Evolutionary conservation across 2,329 filamentous ascomycete genomes (phyloP).

Genomic region (Knufia petricola): DNA sequence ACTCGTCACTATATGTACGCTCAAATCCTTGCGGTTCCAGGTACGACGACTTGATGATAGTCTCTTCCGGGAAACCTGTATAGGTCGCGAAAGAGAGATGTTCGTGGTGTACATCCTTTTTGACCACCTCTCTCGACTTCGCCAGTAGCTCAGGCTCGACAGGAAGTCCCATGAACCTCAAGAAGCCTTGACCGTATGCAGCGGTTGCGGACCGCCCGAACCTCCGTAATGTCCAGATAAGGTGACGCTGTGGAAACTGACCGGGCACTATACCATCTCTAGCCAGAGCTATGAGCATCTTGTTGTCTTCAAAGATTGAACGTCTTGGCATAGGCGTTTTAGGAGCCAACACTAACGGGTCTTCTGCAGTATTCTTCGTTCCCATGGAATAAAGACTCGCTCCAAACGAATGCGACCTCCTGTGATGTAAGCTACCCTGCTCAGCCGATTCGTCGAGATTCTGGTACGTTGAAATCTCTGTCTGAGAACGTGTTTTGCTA

Average conservation of each 20-base stretch:
- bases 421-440: constrained; percentile 23
- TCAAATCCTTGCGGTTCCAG: constrained; percentile 56
- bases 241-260: constrained; percentile 37
- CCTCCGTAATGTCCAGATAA: constrained; percentile 37
- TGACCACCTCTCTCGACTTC: constrained; percentile 20
- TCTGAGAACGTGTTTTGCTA: constrained; percentile 34
- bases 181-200: constrained; percentile 38
- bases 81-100: constrained; percentile 38
- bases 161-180: constrained; percentile 35
- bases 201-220: constrained; percentile 40
- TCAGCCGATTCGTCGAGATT: constrained; percentile 24
- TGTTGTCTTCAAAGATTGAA: constrained; percentile 37
- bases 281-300: constrained; percentile 35
- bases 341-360: constrained; percentile 33
- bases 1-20: constrained; percentile 45
- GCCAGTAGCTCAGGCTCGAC: constrained; percentile 18
- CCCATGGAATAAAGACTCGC: constrained; percentile 39
- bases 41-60: constrained; percentile 57
- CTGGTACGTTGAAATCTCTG: constrained; percentile 28
- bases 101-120: constrained; percentile 32
- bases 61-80: constrained; percentile 36
- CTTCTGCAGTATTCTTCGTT: constrained; percentile 34
- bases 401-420: constrained; percentile 31
- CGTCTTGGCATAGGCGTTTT: constrained; percentile 31
- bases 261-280: constrained; percentile 37